These are phyloP conservation scores for Dioscorea zingiberensis DNA, from an alignment of 106 monocot genomes.

Conservation along the genomic window DNA sequence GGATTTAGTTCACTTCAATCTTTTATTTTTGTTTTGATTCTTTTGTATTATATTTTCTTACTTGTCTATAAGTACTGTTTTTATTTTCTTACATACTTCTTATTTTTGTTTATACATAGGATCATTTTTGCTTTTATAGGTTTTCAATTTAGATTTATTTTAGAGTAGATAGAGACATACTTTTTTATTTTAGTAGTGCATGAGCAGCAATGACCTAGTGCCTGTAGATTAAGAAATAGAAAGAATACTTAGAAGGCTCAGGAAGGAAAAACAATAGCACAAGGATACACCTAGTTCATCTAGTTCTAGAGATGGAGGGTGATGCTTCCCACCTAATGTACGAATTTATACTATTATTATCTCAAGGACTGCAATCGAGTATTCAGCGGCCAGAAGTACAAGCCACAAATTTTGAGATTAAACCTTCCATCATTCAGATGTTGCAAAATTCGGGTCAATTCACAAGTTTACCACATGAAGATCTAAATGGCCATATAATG, in stretches of 20 bases:
- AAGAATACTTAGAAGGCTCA: neutral
- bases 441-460: neutral
- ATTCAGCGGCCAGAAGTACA: neutral
- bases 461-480: neutral
- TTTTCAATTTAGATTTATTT: neutral
- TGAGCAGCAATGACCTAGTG: neutral
- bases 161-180: neutral
- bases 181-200: too few species aligned
- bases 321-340: neutral
- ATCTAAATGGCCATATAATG: neutral
- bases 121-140: neutral
- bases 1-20: too few species aligned
- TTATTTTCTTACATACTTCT: too few species aligned
- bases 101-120: too few species aligned
- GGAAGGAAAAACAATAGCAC: neutral
- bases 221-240: neutral
- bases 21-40: too few species aligned
- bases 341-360: neutral
- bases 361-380: neutral
- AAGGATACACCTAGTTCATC: too few species aligned
- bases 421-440: neutral
- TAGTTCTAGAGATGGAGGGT: too few species aligned
- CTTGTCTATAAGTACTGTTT: too few species aligned
- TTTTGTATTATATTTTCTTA: too few species aligned
- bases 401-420: slow-evolving; percentile 2